Base-by-base conservation (phyloP, 768 basidiomycete species). In the Rhodotorula kratochvilovae region DNA sequence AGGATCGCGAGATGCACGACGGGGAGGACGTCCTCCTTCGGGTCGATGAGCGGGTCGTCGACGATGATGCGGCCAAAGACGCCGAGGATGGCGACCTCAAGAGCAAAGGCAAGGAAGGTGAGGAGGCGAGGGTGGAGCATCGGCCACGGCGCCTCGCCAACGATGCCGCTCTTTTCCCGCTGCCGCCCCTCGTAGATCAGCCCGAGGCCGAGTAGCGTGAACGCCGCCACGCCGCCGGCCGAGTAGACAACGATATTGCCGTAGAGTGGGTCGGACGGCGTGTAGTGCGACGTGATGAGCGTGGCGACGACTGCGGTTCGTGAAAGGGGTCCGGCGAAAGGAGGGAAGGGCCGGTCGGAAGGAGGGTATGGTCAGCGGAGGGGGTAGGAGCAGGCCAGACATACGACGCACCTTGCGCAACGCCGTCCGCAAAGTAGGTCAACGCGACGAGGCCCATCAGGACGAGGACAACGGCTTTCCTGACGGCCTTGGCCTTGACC, bases 191-290 rank as follows among this genome's bases (percentile, higher is more conserved):
- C 90, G 55, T 90, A 81, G 17, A 87, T 86, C 23, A 90, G 88
- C 60, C 92, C 82, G 48, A 53, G n/a, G 2, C 70, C 73, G 46
- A 61, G 61, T 29, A 68, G 31, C 31, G 54, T 55, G 57, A 90
- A 70, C 12, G 72, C 75, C 1, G 72, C 66, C 17, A 77, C 56
- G 35, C 94, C 94, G 0, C 92, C 92, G 1, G 92, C 92, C 5
- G 90, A 91, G 82, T 95, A 96, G 77, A 87, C 91, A 3, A 93
- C 92, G 31, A 90, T 96, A 63, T 95, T 97, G 35, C 90, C 91
- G 1, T 90, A 93, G 0, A 92, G 91, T 0, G 92, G 92, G 16
- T 92, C 90, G 74, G 92, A 91, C 1, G 87, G 89, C 15, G 87
- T 86, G 70, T 48, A 71, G 55, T 16, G 31, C 17, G 58, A 71